These are phyloP conservation scores for Aspergillus sp. DNA, from an alignment of 2,329 filamentous ascomycete species.

Conservation along the genomic window DNA sequence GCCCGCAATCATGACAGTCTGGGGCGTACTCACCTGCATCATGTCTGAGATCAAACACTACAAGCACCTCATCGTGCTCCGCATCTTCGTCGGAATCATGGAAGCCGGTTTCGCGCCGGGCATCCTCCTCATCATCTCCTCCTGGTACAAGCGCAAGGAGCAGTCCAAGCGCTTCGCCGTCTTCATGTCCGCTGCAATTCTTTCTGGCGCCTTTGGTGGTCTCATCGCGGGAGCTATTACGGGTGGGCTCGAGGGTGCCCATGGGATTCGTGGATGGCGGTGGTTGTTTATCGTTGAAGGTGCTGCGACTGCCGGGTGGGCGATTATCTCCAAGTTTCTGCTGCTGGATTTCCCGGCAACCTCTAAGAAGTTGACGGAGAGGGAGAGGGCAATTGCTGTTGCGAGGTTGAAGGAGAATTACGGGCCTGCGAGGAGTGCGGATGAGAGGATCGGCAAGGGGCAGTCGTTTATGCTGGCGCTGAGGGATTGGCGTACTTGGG, in stretches of 20 bases:
- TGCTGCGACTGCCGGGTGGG: background rate
- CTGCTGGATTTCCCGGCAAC: constrained; percentile 6
- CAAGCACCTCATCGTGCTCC: background rate
- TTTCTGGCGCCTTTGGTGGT: background rate
- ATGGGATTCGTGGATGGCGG: constrained; percentile 2
- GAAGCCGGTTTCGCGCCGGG: constrained; percentile 9
- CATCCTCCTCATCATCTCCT: constrained; percentile 1
- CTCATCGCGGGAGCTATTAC: constrained; percentile 5
- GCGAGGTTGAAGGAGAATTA: background rate
- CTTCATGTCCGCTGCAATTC: background rate
- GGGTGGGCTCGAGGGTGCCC: background rate
- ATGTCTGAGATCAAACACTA: constrained; percentile 1
- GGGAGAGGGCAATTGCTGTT: constrained; percentile 1
- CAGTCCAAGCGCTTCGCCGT: constrained; percentile 1
- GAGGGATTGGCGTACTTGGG: constrained; percentile 8
- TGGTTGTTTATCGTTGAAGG: constrained; percentile 15
- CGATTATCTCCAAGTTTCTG: background rate
- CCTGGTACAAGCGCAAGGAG: background rate
- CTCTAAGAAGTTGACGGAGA: background rate
- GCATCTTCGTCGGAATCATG: constrained; percentile 3
- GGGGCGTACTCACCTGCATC: background rate
- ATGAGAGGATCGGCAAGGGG: background rate
- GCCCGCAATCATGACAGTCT: background rate
- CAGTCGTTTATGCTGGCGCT: background rate
- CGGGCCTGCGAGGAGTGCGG: background rate